These are phyloP conservation scores for Hypoxylon sp. DNA, from an alignment of 2,329 filamentous ascomycete species.

Conservation along the genomic window DNA sequence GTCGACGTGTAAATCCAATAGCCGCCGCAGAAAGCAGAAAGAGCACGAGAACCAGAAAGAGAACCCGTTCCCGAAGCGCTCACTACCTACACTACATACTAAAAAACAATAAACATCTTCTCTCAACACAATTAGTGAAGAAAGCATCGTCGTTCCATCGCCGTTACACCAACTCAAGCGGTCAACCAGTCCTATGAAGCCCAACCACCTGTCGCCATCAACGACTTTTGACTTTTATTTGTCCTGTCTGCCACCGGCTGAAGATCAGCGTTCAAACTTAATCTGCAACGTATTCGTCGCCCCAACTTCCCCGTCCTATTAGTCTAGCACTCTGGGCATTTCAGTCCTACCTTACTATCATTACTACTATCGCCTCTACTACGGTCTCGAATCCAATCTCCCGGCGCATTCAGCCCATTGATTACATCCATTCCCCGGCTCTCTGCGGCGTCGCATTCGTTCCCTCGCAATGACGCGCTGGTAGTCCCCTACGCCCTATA, in stretches of 20 bases:
- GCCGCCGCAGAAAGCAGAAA: constrained; percentile 34
- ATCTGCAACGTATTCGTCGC: constrained; percentile 39
- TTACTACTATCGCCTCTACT: background rate
- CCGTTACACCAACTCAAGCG: constrained; percentile 37
- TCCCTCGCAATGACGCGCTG: constrained; percentile 47
- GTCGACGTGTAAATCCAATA: constrained; percentile 43
- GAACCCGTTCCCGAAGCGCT: constrained; percentile 23
- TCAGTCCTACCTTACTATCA: constrained; percentile 5
- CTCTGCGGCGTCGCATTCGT: constrained; percentile 32
- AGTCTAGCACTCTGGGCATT: constrained; percentile 5
- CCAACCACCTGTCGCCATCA: constrained; percentile 43
- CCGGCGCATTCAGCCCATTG: constrained; percentile 31
- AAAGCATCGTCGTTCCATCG: constrained; percentile 8
- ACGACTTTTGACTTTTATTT: constrained; percentile 38
- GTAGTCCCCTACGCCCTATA: constrained; percentile 32
- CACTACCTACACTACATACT: constrained; percentile 11
- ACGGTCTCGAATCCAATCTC: constrained; percentile 8
- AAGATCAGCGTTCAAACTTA: constrained; percentile 38
- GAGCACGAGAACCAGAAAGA: constrained; percentile 37
- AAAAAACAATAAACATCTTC: constrained; percentile 5
- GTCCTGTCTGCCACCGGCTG: constrained; percentile 34
- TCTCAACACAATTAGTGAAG: constrained; percentile 1
- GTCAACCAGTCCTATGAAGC: constrained; percentile 43
- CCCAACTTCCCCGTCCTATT: constrained; percentile 27
- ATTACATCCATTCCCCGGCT: constrained; percentile 19